Conservation (phyloP, 495 filamentous ascomycete genomes). For the Xylaria palmicola region DNA sequence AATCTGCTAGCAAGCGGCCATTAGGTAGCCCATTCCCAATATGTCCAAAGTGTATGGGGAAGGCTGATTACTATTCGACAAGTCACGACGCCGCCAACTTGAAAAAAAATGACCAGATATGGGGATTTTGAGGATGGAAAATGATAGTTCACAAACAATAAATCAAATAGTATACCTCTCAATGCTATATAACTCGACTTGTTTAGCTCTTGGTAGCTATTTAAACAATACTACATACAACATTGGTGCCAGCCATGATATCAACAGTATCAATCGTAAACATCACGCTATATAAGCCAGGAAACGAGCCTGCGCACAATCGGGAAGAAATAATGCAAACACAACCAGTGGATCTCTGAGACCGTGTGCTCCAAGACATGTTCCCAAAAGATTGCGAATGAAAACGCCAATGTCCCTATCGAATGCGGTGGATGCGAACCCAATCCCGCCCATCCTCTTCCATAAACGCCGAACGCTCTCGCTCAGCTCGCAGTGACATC, state of each 20-base stretch:
- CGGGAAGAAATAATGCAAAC: neutral
- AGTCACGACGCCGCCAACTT: too few species aligned
- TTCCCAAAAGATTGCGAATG: too few species aligned
- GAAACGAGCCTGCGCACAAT: neutral
- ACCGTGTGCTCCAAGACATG: neutral
- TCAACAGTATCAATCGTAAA: neutral
- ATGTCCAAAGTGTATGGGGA: too few species aligned
- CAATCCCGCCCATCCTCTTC: neutral
- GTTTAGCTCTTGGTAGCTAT: neutral
- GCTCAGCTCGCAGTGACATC: neutral
- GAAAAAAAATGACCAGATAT: too few species aligned
- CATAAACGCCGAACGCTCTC: slow-evolving; percentile 4
- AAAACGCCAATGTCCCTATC: slow-evolving; percentile 1
- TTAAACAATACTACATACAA: neutral
- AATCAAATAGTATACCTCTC: neutral
- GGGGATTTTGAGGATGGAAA: too few species aligned
- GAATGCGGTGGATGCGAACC: neutral
- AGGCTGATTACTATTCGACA: too few species aligned
- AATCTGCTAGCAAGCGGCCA: too few species aligned
- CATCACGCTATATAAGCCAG: neutral
- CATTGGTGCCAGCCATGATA: neutral
- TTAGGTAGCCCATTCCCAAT: too few species aligned
- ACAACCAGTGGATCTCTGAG: neutral
- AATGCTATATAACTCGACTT: neutral
- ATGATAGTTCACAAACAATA: neutral